Evolutionary conservation across 2,329 filamentous ascomycete species (phyloP), one percentile per base, ranked within the genome.

Genomic region (Alternaria solani): DNA sequence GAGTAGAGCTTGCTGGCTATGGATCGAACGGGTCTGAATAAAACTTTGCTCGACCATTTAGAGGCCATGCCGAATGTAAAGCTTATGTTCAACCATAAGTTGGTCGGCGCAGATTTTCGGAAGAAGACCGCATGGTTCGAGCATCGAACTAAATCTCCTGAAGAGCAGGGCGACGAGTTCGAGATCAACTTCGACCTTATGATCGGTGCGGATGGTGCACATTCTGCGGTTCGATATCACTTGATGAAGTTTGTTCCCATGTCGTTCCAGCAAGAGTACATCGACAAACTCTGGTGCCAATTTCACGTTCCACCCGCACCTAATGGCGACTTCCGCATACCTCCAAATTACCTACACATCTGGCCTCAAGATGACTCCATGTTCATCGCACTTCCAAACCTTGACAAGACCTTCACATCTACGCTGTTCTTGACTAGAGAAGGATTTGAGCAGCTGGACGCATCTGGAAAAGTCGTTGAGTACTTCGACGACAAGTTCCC

Each of bases 231-330:
- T 4, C 86, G 95, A 52, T 96, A 93, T 75, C 93, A 98, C 75
- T 83, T 99, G 80, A 99, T 99, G 94, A 98, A 98, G 80, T 97
- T 88, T 71, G 87, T 90, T 1, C 88, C 91, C 11, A 92, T 98
- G 87, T 88, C 95, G 79, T 99, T 97, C 75, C 86, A 91, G 69
- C 95, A 99, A 76, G 88, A 93, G 71, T 99, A 99, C 78, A 95
- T 99, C 74, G 94, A 98, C 78, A 95, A 94, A 0, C 81, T 98
- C 5, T 99, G 95, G 95, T 98, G 94, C 78, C 95, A 99, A 75
- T 98, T 99, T 75, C 89, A 89, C 51, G 93, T 99, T 62, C 83
- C 86, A 20, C 85, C 91, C 1, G 65, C 78, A 2, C 60, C 76
- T 9, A 67, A 75, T 0, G 82, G 83, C 23, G 81, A 84, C 46